Evolutionary conservation across 441 rosid genomes (phyloP).

Genomic region (Geranium incanum): DNA sequence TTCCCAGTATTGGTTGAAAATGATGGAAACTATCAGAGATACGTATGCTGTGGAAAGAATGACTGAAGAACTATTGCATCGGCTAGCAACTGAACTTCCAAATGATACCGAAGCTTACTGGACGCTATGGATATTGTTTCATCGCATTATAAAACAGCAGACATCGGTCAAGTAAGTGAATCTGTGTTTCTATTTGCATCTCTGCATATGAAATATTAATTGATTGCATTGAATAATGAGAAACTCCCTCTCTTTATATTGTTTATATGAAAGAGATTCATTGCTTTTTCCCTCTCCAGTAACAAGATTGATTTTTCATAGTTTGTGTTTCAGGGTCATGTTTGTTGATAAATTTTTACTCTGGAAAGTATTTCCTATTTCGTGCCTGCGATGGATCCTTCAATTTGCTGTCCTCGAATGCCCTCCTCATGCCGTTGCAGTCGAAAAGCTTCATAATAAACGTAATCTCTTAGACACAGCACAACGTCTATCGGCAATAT

Average conservation of each 20-base stretch:
- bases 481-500: slow-evolving; percentile 54
- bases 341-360: slow-evolving; percentile 80
- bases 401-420: slow-evolving; percentile 73
- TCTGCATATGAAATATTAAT: neutral
- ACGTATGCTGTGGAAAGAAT: slow-evolving; percentile 68
- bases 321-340: slow-evolving; percentile 47
- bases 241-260: slow-evolving; percentile 2
- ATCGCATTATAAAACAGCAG: slow-evolving; percentile 35
- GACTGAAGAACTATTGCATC: slow-evolving; percentile 71
- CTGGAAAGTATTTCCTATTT: slow-evolving; percentile 87
- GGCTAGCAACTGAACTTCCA: slow-evolving; percentile 47
- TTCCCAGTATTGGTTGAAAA: slow-evolving; percentile 53
- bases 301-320: neutral
- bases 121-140: slow-evolving; percentile 70
- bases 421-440: slow-evolving; percentile 49
- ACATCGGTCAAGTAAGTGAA: slow-evolving; percentile 59
- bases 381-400: slow-evolving; percentile 86
- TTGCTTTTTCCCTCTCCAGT: neutral
- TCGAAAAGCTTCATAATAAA: slow-evolving; percentile 32
- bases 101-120: slow-evolving; percentile 82
- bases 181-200: slow-evolving; percentile 11
- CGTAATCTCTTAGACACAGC: slow-evolving; percentile 49
- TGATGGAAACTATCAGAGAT: slow-evolving; percentile 68
- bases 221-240: slow-evolving; percentile 1
- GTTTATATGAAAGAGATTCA: neutral